Evolutionary conservation across 176 grass and related monocot genomes (phyloP), one percentile per base, ranked within the genome.

Genomic region (Aegilops longissima): DNA sequence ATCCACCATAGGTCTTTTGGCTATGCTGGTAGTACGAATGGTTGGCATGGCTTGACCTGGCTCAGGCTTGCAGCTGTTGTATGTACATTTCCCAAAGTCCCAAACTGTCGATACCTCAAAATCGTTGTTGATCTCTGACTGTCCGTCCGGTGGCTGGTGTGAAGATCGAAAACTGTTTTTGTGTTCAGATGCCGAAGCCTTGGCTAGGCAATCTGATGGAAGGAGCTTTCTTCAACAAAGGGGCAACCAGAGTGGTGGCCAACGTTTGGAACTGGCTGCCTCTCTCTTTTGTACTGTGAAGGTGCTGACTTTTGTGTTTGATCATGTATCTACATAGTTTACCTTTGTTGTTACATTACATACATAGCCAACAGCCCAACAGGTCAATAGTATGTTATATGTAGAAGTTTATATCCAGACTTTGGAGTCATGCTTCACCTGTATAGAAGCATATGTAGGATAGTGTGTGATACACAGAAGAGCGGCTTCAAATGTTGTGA

Each of bases 61-160:
- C 24, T 87, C 65, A 73, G 80, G 76, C 68, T 25, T 74, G 81
- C 66, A 91, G 79, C 76, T 47, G 63, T 79, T 77, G 38, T 82
- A 71, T 82, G 68, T 91, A 75, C 80, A 85, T 83, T 84, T 72
- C 82, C 52, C 70, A 52, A 70, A 64, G 73, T 81, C 29, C 18
- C 66, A 79, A 66, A 77, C 67, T 84, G 76, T 89, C 75, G 40
- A 83, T 85, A 86, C 79, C n/a, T 78, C 44, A 68, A 77, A 56
- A 77, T 12, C 86, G 76, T 78, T 89, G 80, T 78, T 92, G 80
- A 92, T 61, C 90, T 89, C 83, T 86, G 52, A 86, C 85, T 86
- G 83, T 76, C 25, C 87, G 52, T 31, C 25, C 84, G 52, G 78
- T 92, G 66, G 66, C 35, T 62, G 76, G n/a, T 71, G 84, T 47